A percentile compares a stretch with the other conserved stretches of the same genome.
Evolutionary conservation across 768 basidiomycete species (phyloP).

Genomic region (Amanita exitialis): DNA sequence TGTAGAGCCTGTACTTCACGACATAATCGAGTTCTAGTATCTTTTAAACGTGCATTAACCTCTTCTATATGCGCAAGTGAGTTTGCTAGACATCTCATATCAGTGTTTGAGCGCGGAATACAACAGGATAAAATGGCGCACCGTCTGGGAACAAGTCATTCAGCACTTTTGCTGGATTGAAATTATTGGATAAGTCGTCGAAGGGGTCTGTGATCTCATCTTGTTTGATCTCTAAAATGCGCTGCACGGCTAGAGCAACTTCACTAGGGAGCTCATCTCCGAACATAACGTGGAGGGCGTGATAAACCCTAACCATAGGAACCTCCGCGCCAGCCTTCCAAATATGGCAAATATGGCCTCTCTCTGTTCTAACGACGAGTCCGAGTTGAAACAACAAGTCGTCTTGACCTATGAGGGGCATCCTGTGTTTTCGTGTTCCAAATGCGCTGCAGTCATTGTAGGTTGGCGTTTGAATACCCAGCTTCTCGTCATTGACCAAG

Average conservation of each 20-base stretch:
- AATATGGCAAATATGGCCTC: no score
- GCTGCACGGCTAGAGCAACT: slow-evolving; percentile 59
- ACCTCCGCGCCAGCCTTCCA: not conserved
- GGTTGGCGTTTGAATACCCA: slow-evolving; percentile 15
- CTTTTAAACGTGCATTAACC: slow-evolving; percentile 57
- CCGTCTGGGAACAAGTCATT: slow-evolving; percentile 78
- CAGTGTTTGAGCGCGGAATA: slow-evolving; percentile 5
- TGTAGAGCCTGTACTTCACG: slow-evolving; percentile 63
- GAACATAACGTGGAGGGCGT: slow-evolving; percentile 20
- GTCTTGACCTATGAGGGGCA: slow-evolving; percentile 53
- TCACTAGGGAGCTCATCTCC: slow-evolving; percentile 54
- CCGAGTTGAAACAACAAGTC: slow-evolving; percentile 40
- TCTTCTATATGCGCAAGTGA: slow-evolving; percentile 64
- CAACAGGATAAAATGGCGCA: slow-evolving; percentile 14
- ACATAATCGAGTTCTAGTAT: slow-evolving; percentile 62
- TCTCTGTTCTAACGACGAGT: slow-evolving; percentile 21
- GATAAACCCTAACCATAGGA: slow-evolving; percentile 5
- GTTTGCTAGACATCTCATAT: slow-evolving; percentile 42
- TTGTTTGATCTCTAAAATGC: slow-evolving; percentile 48
- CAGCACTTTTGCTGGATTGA: slow-evolving; percentile 44
- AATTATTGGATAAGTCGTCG: slow-evolving; percentile 46
- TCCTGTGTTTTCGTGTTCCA: slow-evolving; percentile 59
- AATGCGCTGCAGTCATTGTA: slow-evolving; percentile 65
- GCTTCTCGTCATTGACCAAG: not conserved
- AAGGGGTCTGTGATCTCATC: slow-evolving; percentile 40